Evolutionary conservation across 495 filamentous ascomycete species (phyloP).

Genomic region (Tuber indicum): DNA sequence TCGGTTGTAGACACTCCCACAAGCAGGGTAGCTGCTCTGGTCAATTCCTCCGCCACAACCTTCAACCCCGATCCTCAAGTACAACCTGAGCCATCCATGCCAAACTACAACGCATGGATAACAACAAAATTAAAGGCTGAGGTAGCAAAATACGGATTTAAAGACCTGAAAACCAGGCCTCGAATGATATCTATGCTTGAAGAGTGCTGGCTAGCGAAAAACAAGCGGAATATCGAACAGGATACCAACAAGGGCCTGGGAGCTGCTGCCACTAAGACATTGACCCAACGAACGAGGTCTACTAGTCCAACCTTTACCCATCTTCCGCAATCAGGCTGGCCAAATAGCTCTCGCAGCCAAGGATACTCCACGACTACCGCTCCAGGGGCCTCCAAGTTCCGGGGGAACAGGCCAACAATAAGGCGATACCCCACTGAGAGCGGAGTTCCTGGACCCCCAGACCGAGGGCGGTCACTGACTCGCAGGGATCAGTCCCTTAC

Average conservation of each 20-base stretch:
- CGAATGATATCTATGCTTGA: conserved; percentile 66
- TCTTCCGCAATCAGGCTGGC: not conserved
- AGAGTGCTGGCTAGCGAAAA: conserved; percentile 62
- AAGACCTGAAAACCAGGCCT: conserved; percentile 61
- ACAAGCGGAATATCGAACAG: conserved; percentile 21
- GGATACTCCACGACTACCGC: not conserved
- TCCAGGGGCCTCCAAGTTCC: not conserved
- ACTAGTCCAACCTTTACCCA: not conserved
- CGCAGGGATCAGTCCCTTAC: not conserved
- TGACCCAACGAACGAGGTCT: not conserved
- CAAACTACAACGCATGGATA: conserved; percentile 59
- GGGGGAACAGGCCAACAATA: not conserved
- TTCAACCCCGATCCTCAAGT: not conserved
- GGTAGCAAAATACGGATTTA: conserved; percentile 64
- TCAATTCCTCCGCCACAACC: not conserved
- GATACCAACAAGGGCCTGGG: not conserved
- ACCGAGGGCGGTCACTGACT: not conserved
- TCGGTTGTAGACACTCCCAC: not conserved
- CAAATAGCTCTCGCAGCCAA: not conserved
- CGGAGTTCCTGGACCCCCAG: not conserved
- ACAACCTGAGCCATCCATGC: conserved; percentile 44
- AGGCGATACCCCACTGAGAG: not conserved
- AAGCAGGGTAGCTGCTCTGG: not conserved
- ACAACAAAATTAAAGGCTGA: conserved; percentile 59
- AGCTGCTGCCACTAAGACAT: not conserved